Evolutionary conservation across 2,329 filamentous ascomycete species (phyloP), one percentile per base, ranked within the genome.

Genomic region (Emergomyces orientalis): DNA sequence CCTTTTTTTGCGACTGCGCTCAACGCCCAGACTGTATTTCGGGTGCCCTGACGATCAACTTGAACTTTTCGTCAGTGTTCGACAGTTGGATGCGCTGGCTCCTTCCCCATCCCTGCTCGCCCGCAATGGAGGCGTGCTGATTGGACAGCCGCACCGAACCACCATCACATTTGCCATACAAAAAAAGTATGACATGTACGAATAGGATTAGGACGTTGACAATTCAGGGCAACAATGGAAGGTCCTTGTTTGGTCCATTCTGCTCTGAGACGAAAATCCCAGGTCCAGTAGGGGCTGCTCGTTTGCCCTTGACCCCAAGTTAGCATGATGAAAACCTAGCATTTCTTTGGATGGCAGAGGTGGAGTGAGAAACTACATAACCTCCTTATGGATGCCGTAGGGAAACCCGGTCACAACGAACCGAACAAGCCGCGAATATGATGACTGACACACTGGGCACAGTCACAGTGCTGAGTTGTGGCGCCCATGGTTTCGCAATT

Each of bases 21-120:
- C 13, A 14, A 30, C 22, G 25, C n/a, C 49, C 49, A 30, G 49
- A 54, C 17, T 2, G 54, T 22, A 22, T 39, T 56, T 56, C 52
- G 52, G 52, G 32, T 34, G 52, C 52, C 52, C 52, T 56, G 52
- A 56, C 52, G 52, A 56, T 56, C 52, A 56, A 3, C 32, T 39
- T 39, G 19, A 39, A 32, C 11, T 39, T n/a, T 25, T 56, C 32
- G 32, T 34, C 51, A 54, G 17, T 22, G 32, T 13, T 37, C 19
- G 32, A 34, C 51, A 54, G 17, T 7, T 17, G 17, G 25, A 56
- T 39, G 52, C 8, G 52, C 19, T 56, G 52, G 32, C 52, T 14
- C 2, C 1, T 7, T 14, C 52, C 19, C n/a, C 32, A 37, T 34
- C 52, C 52, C 52, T 32, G 11, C 52, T 55, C 7, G 3, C 30